Base-by-base conservation (phyloP, 495 filamentous ascomycete genomes). In the Neurospora sp. region DNA sequence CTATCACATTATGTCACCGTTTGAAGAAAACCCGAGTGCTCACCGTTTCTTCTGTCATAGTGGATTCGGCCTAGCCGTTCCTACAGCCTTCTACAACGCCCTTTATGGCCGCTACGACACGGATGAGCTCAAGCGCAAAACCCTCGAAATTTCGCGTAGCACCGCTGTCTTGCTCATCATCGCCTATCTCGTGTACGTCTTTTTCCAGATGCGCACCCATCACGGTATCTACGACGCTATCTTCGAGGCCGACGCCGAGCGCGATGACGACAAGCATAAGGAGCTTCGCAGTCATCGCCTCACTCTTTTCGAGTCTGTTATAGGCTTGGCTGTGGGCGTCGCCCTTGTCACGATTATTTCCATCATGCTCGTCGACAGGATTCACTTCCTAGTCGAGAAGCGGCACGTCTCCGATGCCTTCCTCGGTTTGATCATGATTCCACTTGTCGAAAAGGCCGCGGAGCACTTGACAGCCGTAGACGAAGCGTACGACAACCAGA, bases 381-480 rank as follows among this genome's bases (percentile, higher is more conserved):
- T 98, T 74, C 85, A 90, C 69, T 86, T 80, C 75, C 89, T 98
- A 10, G 93, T 97, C 18, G 74, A 79, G 65, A 70, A 89, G 45
- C 84, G 84, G 20, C 79, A 85, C 61, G 85, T 98, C 20, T 90
- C 88, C 1, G 94, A 98, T 76, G 89, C 89, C 22, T 94, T 94
- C 79, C 88, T 94, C 81, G 93, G 93, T 69, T 82, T 94, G 74
- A 93, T 93, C 70, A 83, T 93, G 3, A 83, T 94, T 1, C 95
- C 94, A 3, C 84, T 98, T 1, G 94, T 97, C 9, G 94, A 97
- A 77, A 98, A 98, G 79, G 91, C 90, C 0, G 93, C 93, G 10
- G 94, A 97, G 83, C 94, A 97, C 79, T 81, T 97, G 44, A 97
- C 92, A 0, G 92, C 94, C 14, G 82, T 98, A 61, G 94, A 98